Base-by-base conservation (phyloP, 1,284 basidiomycete species). In the Earliella scabrosa region DNA sequence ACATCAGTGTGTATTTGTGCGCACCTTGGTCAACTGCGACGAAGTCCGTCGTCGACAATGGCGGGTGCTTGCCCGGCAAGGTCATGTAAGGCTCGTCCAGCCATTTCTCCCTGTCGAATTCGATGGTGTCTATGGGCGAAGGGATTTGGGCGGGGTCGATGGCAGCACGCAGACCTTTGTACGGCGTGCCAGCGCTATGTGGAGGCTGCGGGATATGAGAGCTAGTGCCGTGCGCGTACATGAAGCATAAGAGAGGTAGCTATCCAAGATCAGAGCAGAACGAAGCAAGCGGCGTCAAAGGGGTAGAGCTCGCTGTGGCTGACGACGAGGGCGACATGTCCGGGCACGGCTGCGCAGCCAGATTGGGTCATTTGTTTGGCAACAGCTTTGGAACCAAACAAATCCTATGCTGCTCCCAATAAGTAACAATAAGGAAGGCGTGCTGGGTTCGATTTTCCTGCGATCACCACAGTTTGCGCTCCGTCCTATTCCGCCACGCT, bases 71-170 rank as follows among this genome's bases (percentile, higher is more conserved):
- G 38, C 88, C 92, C 0, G 90, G 90, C 65, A 88, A 74, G 4
- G 93, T 95, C 73, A 85, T 79, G 64, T 88, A 95, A 52, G 84
- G 78, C 67, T 93, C 86, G 38, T 85, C 78, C 64, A 93, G 87
- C 87, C 94, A 97, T 76, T 85, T 77, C 54, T 87, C 84, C 66
- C 92, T 87, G 78, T 98, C 97, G 20, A 82, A 76, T 66, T 96
- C 91, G 61, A 93, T 88, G 13, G 88, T 81, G 54, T 93, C 90
- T 26, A 95, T 87, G 13, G 95, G 92, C 8, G 94, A 95, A 6
- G 97, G 97, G 46, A 99, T 90, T 72, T 98, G 95, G 61, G 81
- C 85, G 3, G 92, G 89, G 71, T 98, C 93, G 66, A 99, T 95
- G 61, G 90, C 87, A 40, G 91, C 84, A 41, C 94, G 85, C 43